These are phyloP conservation scores for Chaetomiaceae sp. DNA, from an alignment of 2,329 filamentous ascomycete species.

Conservation along the genomic window DNA sequence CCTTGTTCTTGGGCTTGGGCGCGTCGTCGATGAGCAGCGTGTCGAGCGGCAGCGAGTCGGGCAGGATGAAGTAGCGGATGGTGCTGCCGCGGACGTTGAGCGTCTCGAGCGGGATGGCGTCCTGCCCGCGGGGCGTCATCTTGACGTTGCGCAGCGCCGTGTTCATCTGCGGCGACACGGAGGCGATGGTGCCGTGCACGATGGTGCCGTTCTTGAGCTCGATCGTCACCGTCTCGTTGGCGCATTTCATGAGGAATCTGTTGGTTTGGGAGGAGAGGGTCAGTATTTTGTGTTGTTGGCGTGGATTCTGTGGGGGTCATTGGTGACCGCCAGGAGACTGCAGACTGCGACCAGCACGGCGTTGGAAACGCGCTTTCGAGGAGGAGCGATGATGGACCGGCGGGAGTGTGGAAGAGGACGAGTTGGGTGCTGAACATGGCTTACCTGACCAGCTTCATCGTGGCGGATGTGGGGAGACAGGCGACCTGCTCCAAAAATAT, in stretches of 20 bases:
- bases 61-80: conserved; percentile 75
- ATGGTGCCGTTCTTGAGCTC: conserved; percentile 99
- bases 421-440: conserved; percentile 33
- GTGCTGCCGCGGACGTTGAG: conserved; percentile 97
- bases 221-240: conserved; percentile 97
- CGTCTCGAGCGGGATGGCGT: conserved; percentile 81
- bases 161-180: conserved; percentile 98
- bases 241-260: conserved; percentile 98
- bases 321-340: too few relatives aligned
- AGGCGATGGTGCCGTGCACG: conserved; percentile 92
- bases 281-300: too few relatives aligned
- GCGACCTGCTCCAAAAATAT: conserved; percentile 4
- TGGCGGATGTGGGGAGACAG: conserved; percentile 37
- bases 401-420: conserved; percentile 15
- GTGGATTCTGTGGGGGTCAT: too few relatives aligned
- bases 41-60: conserved; percentile 90
- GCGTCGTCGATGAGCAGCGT: conserved; percentile 94
- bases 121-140: conserved; percentile 87
- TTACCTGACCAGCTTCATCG: conserved; percentile 97
- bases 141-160: conserved; percentile 92
- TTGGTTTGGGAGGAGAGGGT: background rate
- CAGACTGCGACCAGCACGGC: too few relatives aligned
- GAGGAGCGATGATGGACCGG: too few relatives aligned
- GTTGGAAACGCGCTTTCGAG: too few relatives aligned
- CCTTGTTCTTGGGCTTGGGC: conserved; percentile 99